Conservation (phyloP, 1,139 yeast genomes). For the Yamadazyma membranifaciens region DNA sequence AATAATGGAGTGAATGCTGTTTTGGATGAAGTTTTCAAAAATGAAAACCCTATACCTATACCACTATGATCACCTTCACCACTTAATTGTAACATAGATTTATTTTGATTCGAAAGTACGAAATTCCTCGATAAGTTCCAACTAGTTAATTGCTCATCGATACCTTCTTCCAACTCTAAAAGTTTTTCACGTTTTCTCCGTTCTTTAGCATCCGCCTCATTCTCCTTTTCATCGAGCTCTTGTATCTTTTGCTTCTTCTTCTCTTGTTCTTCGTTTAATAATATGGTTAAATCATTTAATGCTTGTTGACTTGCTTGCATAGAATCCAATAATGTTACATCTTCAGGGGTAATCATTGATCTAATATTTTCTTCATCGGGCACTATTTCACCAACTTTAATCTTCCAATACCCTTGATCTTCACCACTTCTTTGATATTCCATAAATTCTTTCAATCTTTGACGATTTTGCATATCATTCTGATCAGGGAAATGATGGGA, state of each 20-base stretch:
- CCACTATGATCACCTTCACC: constrained; percentile 99
- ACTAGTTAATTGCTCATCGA: constrained; percentile 87
- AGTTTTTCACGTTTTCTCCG: constrained; percentile 26
- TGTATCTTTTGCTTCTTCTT: constrained; percentile 32
- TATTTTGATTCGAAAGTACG: constrained; percentile 91
- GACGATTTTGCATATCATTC: constrained; percentile 96
- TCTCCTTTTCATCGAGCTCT: constrained; percentile 19
- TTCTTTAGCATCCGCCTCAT: constrained; percentile 19
- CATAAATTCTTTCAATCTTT: constrained; percentile 95
- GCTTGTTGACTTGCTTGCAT: constrained; percentile 93
- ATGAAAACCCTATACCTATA: constrained; percentile 86
- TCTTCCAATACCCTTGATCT: constrained; percentile 95
- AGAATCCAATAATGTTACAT: constrained; percentile 78
- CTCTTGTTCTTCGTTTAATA: constrained; percentile 18
- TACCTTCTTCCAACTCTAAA: constrained; percentile 43
- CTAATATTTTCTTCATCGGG: constrained; percentile 79
- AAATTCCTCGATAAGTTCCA: constrained; percentile 94
- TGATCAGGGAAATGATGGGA: constrained; percentile 95
- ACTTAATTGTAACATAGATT: constrained; percentile 92
- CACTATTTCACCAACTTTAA: constrained; percentile 63
- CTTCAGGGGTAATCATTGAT: constrained; percentile 91
- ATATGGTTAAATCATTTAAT: constrained; percentile 54
- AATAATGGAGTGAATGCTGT: constrained; percentile 80
- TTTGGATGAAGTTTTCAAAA: constrained; percentile 88
- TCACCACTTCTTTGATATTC: constrained; percentile 94